Base-by-base conservation (phyloP, 192 early-diverging fungal genomes). In the Allomyces macrogynus region DNA sequence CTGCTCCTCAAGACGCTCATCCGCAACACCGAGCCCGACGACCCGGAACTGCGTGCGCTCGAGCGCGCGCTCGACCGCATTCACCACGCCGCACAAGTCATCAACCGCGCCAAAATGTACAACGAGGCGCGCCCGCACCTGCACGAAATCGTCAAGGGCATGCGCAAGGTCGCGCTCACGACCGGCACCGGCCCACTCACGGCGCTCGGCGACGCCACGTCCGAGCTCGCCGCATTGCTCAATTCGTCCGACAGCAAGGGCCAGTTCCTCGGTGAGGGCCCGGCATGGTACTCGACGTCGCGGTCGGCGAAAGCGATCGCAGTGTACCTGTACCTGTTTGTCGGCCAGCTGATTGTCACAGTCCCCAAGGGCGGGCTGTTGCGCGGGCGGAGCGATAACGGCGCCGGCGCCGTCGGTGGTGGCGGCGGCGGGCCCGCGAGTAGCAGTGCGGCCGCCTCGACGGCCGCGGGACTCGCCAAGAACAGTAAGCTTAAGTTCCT, bases 91-190 rank as follows among this genome's bases (percentile, higher is more conserved):
- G 64, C 64, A 22, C n/a, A 64, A 44, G 20, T 42, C 10, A 18
- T 64, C 64, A 64, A 64, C 43, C 64, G 64, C 25, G 64, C 64
- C 10, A 64, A 64, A 44, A 64, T 26, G 64, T 64, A 64, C 64
- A 64, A 64, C 22, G 64, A 64, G 40, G 43, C 49, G 16, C 12
- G 20, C 1, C 49, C 49, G 49, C 20, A 57, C 12, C 16, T 57
- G 12, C 16, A n/a, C 49, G 20, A n/a, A 14, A 14, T 57, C 20
- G 49, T n/a, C 12, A 57, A 14, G 16, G 20, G 20, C 16, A 57
- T 57, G 49, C 49, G 20, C 49, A 57, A 57, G 5, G 16, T 20
- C 16, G 12, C 12, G 3, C 3, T 14, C 12, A 20, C 49, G 0
- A 14, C 49, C 12, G 49, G 49, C 12, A n/a, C 16, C 49, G 20